phyloP scores from a whole-genome alignment of 495 filamentous ascomycete species.

The Aspergillus coremiiformis region DNA sequence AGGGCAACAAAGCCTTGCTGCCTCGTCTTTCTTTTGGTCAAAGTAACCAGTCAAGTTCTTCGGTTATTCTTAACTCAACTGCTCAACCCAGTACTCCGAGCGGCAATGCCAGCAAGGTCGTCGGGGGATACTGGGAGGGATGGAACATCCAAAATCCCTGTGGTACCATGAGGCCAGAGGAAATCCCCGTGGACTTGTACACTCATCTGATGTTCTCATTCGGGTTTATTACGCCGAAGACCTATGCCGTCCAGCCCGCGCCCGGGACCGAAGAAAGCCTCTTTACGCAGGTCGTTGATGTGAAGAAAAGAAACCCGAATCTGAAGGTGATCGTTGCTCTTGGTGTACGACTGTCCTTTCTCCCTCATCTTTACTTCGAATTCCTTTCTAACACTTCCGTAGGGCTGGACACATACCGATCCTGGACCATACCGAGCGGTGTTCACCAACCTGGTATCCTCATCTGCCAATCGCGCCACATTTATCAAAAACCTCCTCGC shows the following conservation, averaged over 20 bases:
- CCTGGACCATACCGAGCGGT: neutral
- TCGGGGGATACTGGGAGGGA: constrained; percentile 8
- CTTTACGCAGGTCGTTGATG: neutral
- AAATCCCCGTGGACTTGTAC: constrained; percentile 5
- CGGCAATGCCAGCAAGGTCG: neutral
- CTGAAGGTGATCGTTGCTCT: neutral
- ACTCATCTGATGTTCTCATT: constrained; percentile 6
- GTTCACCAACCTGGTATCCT: constrained; percentile 15
- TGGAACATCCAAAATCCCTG: neutral
- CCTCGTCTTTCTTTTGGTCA: neutral
- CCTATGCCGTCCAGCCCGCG: constrained; percentile 1
- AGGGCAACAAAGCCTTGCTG: neutral
- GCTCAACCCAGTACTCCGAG: neutral
- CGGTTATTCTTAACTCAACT: no score
- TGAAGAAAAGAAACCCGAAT: constrained; percentile 1
- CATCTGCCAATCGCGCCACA: constrained; percentile 13
- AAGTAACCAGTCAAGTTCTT: neutral
- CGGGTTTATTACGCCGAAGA: constrained; percentile 2
- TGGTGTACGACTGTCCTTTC: neutral
- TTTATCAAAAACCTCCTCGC: constrained; percentile 31
- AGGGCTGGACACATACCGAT: constrained; percentile 9
- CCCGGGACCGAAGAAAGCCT: neutral
- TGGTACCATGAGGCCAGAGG: neutral
- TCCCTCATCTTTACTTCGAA: no score
- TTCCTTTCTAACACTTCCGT: neutral